A percentile compares a stretch with the other conserved stretches of the same genome.
These are phyloP conservation scores for Gloeopeniophorella convolvens DNA, from an alignment of 768 basidiomycete genomes.

Conservation along the genomic window DNA sequence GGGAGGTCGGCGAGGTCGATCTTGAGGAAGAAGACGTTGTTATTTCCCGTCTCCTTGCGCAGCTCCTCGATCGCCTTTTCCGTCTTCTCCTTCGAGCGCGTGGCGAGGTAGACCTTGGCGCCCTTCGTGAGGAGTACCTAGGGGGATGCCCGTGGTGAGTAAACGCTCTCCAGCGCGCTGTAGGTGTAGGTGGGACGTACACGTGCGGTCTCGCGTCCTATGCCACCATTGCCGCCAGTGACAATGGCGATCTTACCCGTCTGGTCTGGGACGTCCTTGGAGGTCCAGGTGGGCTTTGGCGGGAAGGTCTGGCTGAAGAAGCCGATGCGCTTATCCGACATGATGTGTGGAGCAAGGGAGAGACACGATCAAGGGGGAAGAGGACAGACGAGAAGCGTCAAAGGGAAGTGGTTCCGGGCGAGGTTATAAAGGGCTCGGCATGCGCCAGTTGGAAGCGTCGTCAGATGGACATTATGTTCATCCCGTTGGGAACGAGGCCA, in stretches of 20 bases:
- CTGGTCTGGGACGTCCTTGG: slow-evolving; percentile 23
- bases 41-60: slow-evolving; percentile 19
- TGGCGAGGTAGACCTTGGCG: slow-evolving; percentile 29
- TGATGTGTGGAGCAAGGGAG: no score
- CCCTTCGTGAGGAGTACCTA: slow-evolving; percentile 27
- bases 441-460: no score
- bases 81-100: slow-evolving; percentile 23
- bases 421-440: no score
- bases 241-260: slow-evolving; percentile 24
- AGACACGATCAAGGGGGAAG: no score
- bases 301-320: slow-evolving; percentile 10
- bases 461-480: no score
- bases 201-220: slow-evolving; percentile 20
- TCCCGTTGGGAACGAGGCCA: no score
- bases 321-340: slow-evolving; percentile 8
- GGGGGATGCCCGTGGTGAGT: neutral
- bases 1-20: slow-evolving; percentile 35
- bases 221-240: slow-evolving; percentile 24
- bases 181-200: neutral
- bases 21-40: slow-evolving; percentile 23
- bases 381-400: no score
- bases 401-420: no score
- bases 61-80: slow-evolving; percentile 21
- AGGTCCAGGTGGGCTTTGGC: slow-evolving; percentile 13
- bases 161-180: neutral